Percentiles rank a stretch among this genome's conserved stretches.
These are phyloP conservation scores for Paraleonurus japonicus DNA, from an alignment of 257 asterid species.

Conservation along the genomic window DNA sequence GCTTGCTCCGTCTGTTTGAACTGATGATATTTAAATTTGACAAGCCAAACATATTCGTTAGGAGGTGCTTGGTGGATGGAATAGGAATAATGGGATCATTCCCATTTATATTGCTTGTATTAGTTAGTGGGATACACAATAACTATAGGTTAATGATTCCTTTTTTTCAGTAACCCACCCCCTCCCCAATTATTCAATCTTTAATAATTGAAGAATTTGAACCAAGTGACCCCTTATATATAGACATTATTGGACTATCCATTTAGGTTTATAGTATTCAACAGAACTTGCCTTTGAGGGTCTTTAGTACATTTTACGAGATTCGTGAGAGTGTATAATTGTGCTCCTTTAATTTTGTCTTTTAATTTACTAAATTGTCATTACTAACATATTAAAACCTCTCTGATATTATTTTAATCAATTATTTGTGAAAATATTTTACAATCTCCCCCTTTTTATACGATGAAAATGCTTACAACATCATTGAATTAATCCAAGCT, in stretches of 20 bases:
- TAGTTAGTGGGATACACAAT: background rate
- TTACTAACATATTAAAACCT: background rate
- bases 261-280: slow-evolving; percentile 14
- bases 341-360: background rate
- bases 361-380: background rate
- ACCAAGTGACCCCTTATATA: background rate
- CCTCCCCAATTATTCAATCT: background rate
- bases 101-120: background rate
- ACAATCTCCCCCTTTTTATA: background rate
- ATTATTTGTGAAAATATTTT: background rate
- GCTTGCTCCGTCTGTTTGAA: background rate
- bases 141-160: background rate
- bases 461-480: background rate
- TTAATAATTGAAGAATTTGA: background rate
- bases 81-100: background rate
- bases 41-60: background rate
- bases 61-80: background rate
- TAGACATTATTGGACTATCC: slow-evolving; percentile 10
- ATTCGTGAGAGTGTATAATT: background rate
- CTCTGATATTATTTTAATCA: background rate
- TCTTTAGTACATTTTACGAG: background rate
- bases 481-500: background rate
- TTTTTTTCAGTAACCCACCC: background rate
- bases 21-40: background rate
- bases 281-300: slow-evolving; percentile 9